These are phyloP conservation scores for Diacronema lutheri DNA, from an alignment of 78 protist genomes.

Conservation along the genomic window DNA sequence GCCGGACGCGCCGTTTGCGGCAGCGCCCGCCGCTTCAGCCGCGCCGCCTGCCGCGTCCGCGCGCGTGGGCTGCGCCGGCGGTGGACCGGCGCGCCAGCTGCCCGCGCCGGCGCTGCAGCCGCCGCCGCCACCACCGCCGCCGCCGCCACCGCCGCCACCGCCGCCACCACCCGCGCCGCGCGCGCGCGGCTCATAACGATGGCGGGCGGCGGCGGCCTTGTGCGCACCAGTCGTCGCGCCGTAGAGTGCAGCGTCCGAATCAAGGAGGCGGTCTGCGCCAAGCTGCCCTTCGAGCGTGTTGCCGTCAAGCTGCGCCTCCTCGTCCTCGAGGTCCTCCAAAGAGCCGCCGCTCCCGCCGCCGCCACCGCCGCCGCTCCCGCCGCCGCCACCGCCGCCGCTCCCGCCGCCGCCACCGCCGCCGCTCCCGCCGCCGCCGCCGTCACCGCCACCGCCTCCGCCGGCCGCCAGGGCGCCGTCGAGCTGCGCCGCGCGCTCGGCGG, in stretches of 20 bases:
- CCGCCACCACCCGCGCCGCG: no score
- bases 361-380: background rate
- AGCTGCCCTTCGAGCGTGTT: no score
- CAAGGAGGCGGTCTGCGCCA: no score
- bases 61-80: no score
- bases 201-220: background rate
- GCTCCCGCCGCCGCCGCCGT: background rate
- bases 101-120: background rate
- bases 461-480: background rate
- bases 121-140: background rate
- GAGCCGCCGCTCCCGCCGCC: background rate
- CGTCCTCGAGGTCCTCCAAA: background rate
- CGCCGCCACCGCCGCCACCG: background rate
- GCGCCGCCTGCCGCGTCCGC: no score
- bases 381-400: background rate
- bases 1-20: no score
- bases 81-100: background rate
- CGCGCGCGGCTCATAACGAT: no score
- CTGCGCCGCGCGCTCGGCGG: background rate
- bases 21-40: no score
- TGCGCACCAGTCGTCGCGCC: no score
- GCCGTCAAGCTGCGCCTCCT: no score
- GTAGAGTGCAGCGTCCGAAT: no score
- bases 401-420: background rate
- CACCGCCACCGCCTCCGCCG: background rate